These are phyloP conservation scores for Lithospermum erythrorhizon DNA, from an alignment of 257 asterid species.

Conservation along the genomic window DNA sequence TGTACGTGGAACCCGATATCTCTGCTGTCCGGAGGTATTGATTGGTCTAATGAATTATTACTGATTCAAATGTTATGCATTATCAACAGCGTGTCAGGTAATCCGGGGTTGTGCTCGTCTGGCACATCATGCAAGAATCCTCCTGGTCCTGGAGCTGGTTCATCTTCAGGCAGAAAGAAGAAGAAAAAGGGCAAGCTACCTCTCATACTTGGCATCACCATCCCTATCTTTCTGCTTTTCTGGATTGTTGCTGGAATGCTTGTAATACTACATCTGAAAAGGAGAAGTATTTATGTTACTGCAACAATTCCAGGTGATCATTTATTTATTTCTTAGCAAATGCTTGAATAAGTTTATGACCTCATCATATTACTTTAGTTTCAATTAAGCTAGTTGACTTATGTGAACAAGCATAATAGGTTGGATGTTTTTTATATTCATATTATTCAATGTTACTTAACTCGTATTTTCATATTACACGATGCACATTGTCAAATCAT, in stretches of 20 bases:
- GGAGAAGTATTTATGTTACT: conserved; percentile 9
- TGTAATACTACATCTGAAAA: conserved; percentile 11
- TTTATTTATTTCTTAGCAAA: neutral
- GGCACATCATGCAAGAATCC: conserved; percentile 23
- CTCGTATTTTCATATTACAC: neutral
- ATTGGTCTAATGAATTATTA: neutral
- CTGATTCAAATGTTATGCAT: neutral
- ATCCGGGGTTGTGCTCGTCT: conserved; percentile 37
- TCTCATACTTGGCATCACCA: conserved; percentile 24
- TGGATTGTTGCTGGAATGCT: conserved; percentile 20
- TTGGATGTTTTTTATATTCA: too few relatives aligned
- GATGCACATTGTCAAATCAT: neutral
- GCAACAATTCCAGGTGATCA: conserved; percentile 10
- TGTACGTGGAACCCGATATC: too few relatives aligned
- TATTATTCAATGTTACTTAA: too few relatives aligned
- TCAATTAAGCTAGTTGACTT: too few relatives aligned
- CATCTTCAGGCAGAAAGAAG: conserved; percentile 1
- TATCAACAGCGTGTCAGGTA: conserved; percentile 33
- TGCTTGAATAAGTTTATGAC: neutral
- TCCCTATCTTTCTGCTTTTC: conserved; percentile 19
- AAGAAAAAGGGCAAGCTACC: conserved; percentile 20
- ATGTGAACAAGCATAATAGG: too few relatives aligned
- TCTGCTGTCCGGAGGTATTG: neutral
- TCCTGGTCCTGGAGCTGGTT: conserved; percentile 4
- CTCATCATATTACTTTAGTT: neutral